These are phyloP conservation scores for Casuarina glauca DNA, from an alignment of 306 rosid genomes.

Conservation along the genomic window DNA sequence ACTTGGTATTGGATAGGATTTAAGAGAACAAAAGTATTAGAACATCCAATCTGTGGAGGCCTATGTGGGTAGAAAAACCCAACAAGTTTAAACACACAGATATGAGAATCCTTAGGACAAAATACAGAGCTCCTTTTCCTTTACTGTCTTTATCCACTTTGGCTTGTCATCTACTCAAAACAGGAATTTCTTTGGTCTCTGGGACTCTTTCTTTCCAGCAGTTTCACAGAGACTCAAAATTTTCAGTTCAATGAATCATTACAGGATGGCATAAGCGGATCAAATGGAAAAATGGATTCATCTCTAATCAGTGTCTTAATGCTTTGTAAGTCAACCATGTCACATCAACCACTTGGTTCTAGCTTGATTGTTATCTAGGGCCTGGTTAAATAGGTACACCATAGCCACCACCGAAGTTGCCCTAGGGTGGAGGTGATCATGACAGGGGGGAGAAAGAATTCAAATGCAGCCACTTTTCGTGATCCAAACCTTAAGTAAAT, in stretches of 20 bases:
- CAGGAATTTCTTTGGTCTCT: not conserved
- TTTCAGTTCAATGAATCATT: not conserved
- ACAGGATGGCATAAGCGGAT: not conserved
- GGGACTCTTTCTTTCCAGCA: not conserved
- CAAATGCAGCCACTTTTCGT: not conserved
- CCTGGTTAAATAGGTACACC: not conserved
- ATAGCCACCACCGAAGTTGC: slow-evolving; percentile 8
- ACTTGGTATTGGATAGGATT: too few species aligned
- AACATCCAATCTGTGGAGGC: too few species aligned
- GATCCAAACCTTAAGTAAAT: not conserved
- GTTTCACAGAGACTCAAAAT: not conserved
- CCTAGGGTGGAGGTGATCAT: not conserved
- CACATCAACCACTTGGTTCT: not conserved
- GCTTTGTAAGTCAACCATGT: slow-evolving; percentile 5
- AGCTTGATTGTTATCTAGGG: not conserved
- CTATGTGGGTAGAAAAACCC: too few species aligned
- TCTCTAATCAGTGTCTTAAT: not conserved
- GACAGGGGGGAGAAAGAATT: not conserved
- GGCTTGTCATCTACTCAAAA: not conserved
- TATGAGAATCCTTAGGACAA: too few species aligned
- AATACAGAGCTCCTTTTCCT: too few species aligned
- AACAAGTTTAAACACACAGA: too few species aligned
- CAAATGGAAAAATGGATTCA: not conserved
- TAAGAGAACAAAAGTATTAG: too few species aligned
- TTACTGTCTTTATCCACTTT: too few species aligned